A percentile compares a stretch with the other conserved stretches of the same genome.
Conservation (phyloP, 176 grass and related monocot species). For the Leersia perrieri region DNA sequence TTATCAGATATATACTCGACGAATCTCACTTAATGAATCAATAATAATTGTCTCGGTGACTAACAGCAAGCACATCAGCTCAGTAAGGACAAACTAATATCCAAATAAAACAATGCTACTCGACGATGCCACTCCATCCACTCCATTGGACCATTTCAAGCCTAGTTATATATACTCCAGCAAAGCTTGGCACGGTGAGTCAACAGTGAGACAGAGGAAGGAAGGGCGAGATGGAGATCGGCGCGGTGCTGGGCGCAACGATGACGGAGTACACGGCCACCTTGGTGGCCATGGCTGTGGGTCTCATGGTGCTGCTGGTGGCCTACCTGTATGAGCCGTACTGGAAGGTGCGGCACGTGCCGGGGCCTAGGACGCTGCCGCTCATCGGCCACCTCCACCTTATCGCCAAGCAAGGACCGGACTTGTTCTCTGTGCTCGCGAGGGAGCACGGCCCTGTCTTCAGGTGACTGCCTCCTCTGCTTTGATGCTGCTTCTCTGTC, state of each 20-base stretch:
- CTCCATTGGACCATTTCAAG: too few relatives aligned
- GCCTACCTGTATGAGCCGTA: neutral
- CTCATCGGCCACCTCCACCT: constrained; percentile 13
- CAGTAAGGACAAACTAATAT: too few relatives aligned
- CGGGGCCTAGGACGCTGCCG: neutral
- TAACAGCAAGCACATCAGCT: too few relatives aligned
- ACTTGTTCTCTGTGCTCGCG: neutral
- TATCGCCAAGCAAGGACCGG: neutral
- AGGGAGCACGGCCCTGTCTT: neutral
- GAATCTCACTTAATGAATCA: too few relatives aligned
- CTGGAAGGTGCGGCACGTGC: neutral
- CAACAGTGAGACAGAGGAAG: neutral
- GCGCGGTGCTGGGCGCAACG: too few relatives aligned
- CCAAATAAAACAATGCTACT: too few relatives aligned
- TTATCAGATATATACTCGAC: too few relatives aligned
- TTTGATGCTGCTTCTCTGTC: too few relatives aligned
- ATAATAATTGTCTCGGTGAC: too few relatives aligned
- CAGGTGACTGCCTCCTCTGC: neutral
- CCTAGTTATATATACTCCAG: too few relatives aligned
- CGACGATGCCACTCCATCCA: too few relatives aligned
- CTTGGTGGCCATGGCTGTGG: neutral
- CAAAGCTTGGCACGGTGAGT: too few relatives aligned
- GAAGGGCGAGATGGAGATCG: neutral
- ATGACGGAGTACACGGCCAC: neutral
- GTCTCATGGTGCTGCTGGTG: neutral